Evolutionary conservation across 768 basidiomycete species (phyloP).

Genomic region (Epithele typhae): DNA sequence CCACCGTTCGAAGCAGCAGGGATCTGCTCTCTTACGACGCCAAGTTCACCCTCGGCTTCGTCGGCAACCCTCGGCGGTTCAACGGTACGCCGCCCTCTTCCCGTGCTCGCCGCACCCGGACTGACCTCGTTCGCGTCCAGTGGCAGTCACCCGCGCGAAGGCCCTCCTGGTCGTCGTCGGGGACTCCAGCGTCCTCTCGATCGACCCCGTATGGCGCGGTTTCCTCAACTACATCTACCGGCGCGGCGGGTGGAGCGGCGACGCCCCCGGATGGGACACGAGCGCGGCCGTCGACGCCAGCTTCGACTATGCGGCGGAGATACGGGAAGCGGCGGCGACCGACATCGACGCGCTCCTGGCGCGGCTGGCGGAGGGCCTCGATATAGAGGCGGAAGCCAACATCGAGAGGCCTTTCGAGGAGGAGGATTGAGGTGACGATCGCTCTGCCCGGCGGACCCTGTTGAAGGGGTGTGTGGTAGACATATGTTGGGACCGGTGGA

Average conservation of each 20-base stretch:
- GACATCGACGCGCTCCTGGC: slow-evolving; percentile 34
- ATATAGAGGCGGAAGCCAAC: slow-evolving; percentile 14
- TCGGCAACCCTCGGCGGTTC: slow-evolving; percentile 28
- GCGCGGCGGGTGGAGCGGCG: slow-evolving; percentile 51
- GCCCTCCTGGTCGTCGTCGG: slow-evolving; percentile 61
- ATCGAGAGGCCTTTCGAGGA: slow-evolving; percentile 86
- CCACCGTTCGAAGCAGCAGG: slow-evolving; percentile 32
- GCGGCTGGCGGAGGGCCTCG: slow-evolving; percentile 19
- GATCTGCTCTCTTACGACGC: slow-evolving; percentile 25
- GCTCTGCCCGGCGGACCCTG: too few species aligned
- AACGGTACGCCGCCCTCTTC: slow-evolving; percentile 40
- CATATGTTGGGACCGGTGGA: too few species aligned
- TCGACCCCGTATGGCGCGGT: slow-evolving; percentile 55
- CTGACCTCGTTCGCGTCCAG: slow-evolving; percentile 26
- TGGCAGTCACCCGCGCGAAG: slow-evolving; percentile 63
- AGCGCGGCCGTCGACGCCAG: slow-evolving; percentile 31
- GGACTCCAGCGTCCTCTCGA: slow-evolving; percentile 50
- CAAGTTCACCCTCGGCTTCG: slow-evolving; percentile 29
- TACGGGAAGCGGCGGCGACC: slow-evolving; percentile 20
- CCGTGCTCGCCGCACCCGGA: neutral
- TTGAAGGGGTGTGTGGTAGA: too few species aligned
- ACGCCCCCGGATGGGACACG: slow-evolving; percentile 29
- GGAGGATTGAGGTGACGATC: slow-evolving; percentile 88
- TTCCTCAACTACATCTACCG: slow-evolving; percentile 55
- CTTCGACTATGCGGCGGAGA: slow-evolving; percentile 36